A percentile compares a stretch with the other conserved stretches of the same genome.
phyloP scores from a whole-genome alignment of 108 stramenopile species.

The Conticribra weissflogii region DNA sequence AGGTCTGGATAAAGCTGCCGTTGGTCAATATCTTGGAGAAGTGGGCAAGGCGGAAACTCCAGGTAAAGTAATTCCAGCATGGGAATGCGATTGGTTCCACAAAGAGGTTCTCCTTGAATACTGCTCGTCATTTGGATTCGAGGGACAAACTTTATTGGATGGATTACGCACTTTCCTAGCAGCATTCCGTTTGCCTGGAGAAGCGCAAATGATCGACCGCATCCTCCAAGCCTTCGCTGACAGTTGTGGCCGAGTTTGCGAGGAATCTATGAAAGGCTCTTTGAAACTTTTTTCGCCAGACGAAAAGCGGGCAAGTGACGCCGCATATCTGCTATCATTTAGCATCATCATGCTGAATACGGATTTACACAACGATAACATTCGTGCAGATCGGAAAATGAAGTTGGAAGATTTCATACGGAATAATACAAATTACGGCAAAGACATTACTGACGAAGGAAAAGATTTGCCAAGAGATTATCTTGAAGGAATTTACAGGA shows the following conservation, averaged over 20 bases:
- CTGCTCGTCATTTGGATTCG: conserved; percentile 87
- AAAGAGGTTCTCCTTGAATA: conserved; percentile 79
- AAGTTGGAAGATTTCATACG: conserved; percentile 84
- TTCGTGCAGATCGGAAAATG: conserved; percentile 95
- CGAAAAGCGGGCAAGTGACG: conserved; percentile 88
- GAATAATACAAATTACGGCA: conserved; percentile 93
- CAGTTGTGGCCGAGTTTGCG: conserved; percentile 73
- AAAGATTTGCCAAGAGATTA: conserved; percentile 85
- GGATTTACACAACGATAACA: conserved; percentile 97
- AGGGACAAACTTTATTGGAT: conserved; percentile 79
- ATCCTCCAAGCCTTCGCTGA: conserved; percentile 92
- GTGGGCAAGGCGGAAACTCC: conserved; percentile 69
- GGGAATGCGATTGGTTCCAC: conserved; percentile 88
- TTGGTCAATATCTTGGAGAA: conserved; percentile 92
- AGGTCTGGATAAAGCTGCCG: conserved; percentile 86
- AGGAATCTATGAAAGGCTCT: conserved; percentile 68
- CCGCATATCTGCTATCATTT: conserved; percentile 92
- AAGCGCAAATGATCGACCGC: conserved; percentile 91
- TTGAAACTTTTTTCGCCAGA: conserved; percentile 74
- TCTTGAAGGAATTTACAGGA: conserved; percentile 87
- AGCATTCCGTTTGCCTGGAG: conserved; percentile 94
- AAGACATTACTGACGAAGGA: conserved; percentile 81
- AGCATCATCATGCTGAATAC: conserved; percentile 99
- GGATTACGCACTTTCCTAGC: conserved; percentile 93
- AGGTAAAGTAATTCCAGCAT: conserved; percentile 64